phyloP scores from a whole-genome alignment of 352 stramenopile genomes.

The Nothophytophthora sp. region DNA sequence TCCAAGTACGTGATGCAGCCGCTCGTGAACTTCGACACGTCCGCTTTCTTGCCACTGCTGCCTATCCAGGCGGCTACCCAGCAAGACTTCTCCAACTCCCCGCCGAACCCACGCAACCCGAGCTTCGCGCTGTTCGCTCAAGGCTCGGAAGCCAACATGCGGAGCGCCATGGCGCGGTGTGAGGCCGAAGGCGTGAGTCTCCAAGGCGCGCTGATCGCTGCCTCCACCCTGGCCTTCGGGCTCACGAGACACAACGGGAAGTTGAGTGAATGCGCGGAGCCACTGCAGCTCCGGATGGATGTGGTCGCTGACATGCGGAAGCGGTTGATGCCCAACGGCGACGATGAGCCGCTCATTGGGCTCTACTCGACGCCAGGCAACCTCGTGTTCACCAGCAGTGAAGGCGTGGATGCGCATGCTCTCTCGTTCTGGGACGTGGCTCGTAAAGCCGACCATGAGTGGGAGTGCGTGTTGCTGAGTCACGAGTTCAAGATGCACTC shows the following conservation, averaged over 20 bases:
- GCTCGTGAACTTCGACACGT: slow-evolving; percentile 60
- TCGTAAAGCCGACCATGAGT: slow-evolving; percentile 52
- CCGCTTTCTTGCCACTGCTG: slow-evolving; percentile 41
- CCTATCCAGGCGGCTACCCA: slow-evolving; percentile 40
- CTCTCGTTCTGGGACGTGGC: slow-evolving; percentile 58
- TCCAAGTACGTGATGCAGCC: slow-evolving; percentile 69
- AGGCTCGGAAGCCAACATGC: slow-evolving; percentile 43
- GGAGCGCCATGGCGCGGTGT: slow-evolving; percentile 35
- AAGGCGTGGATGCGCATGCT: slow-evolving; percentile 34
- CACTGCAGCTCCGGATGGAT: slow-evolving; percentile 51
- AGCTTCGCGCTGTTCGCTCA: slow-evolving; percentile 50
- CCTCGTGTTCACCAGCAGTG: slow-evolving; percentile 52
- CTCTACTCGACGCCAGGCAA: slow-evolving; percentile 46
- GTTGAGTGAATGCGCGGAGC: slow-evolving; percentile 22
- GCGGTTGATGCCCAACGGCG: slow-evolving; percentile 12
- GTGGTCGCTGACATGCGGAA: slow-evolving; percentile 47
- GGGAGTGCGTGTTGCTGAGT: slow-evolving; percentile 32
- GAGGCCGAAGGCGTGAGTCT: slow-evolving; percentile 40
- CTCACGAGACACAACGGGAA: slow-evolving; percentile 33
- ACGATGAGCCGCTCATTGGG: slow-evolving; percentile 32
- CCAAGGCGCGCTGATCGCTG: slow-evolving; percentile 44
- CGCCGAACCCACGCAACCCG: slow-evolving; percentile 34
- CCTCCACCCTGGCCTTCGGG: slow-evolving; percentile 46
- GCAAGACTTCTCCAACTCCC: slow-evolving; percentile 35
- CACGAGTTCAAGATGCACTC: slow-evolving; percentile 68